Evolutionary conservation across 257 asterid species (phyloP).

Genomic region (Ajuga chamaepitys): DNA sequence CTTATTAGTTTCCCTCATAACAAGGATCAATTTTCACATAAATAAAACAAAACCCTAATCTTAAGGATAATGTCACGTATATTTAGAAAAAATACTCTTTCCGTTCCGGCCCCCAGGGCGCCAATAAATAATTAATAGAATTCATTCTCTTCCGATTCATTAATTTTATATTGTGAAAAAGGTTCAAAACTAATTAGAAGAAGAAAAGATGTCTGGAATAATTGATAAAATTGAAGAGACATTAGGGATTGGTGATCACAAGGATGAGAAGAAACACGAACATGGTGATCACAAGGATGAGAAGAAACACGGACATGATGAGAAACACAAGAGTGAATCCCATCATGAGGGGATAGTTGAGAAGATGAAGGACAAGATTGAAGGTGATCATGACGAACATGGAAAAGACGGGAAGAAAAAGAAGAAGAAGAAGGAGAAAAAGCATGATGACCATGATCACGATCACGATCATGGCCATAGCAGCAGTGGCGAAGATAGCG

Average conservation of each 20-base stretch:
- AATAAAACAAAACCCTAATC: not conserved
- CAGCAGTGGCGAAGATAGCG: slow-evolving; percentile 32
- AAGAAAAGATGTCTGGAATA: slow-evolving; percentile 39
- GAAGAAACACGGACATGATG: not conserved
- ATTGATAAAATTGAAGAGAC: slow-evolving; percentile 38
- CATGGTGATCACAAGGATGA: too few species aligned
- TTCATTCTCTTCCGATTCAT: not conserved
- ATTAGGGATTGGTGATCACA: slow-evolving; percentile 26
- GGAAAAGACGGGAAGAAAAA: slow-evolving; percentile 21
- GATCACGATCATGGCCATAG: slow-evolving; percentile 19
- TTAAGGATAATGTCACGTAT: slow-evolving; percentile 1
- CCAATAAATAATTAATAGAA: not conserved
- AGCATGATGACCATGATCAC: slow-evolving; percentile 10
- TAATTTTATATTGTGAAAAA: not conserved
- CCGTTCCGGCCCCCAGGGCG: not conserved
- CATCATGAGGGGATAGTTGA: slow-evolving; percentile 13
- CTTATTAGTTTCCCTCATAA: not conserved
- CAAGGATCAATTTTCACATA: not conserved
- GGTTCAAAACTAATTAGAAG: too few species aligned
- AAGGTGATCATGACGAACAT: slow-evolving; percentile 16
- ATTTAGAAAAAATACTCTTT: not conserved
- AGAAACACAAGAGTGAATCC: slow-evolving; percentile 16
- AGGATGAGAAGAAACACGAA: slow-evolving; percentile 11
- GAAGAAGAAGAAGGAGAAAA: slow-evolving; percentile 22
- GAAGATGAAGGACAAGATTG: slow-evolving; percentile 25